A percentile compares a stretch with the other conserved stretches of the same genome.
These are phyloP conservation scores for Aspergillus nomiae DNA, from an alignment of 2,329 filamentous ascomycete species.

Conservation along the genomic window DNA sequence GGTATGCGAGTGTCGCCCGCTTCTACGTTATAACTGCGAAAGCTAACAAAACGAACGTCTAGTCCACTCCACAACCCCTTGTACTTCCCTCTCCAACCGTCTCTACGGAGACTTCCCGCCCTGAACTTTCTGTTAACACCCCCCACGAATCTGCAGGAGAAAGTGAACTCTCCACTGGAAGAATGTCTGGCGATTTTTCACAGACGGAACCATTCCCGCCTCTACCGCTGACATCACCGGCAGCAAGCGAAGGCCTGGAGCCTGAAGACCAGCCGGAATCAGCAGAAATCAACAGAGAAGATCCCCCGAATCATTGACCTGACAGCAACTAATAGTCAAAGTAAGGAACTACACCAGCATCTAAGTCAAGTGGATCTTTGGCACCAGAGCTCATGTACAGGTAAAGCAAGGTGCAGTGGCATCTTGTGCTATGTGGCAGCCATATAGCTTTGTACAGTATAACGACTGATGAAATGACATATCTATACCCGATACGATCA, in stretches of 20 bases:
- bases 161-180: conserved; percentile 14
- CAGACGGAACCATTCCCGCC: conserved; percentile 39
- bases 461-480: conserved; percentile 15
- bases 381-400: neutral
- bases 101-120: conserved; percentile 7
- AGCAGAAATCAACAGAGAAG: neutral
- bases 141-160: conserved; percentile 16
- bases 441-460: conserved; percentile 13
- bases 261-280: neutral
- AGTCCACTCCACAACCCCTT: conserved; percentile 16
- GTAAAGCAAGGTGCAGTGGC: neutral
- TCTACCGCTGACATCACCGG: conserved; percentile 25
- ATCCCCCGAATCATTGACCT: neutral
- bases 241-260: conserved; percentile 3
- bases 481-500: conserved; percentile 13
- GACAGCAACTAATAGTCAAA: neutral
- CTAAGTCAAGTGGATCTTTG: neutral
- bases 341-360: neutral
- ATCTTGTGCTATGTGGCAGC: neutral
- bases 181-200: conserved; percentile 19
- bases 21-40: neutral
- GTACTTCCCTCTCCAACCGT: conserved; percentile 11
- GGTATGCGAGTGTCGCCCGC: conserved; percentile 25
- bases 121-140: conserved; percentile 11
- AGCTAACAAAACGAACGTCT: conserved; percentile 6